Evolutionary conservation across 495 filamentous ascomycete species (phyloP).

Genomic region (Gamarada debralockiae): DNA sequence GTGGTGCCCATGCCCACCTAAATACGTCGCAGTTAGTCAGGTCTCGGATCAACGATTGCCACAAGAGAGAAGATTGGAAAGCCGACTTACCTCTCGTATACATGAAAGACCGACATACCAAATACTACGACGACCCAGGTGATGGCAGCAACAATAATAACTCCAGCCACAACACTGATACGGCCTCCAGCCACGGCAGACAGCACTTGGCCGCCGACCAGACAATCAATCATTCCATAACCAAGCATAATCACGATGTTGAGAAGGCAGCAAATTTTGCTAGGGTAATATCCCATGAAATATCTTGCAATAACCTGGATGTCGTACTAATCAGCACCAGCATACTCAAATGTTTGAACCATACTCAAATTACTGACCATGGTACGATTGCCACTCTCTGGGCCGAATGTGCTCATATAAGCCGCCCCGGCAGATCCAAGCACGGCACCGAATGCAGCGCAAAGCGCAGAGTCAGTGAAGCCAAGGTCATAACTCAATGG

Average conservation of each 20-base stretch:
- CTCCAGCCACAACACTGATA: constrained; percentile 65
- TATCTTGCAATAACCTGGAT: constrained; percentile 57
- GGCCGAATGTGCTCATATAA: constrained; percentile 69
- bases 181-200: constrained; percentile 60
- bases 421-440: constrained; percentile 53
- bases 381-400: constrained; percentile 63
- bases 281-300: constrained; percentile 76
- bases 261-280: constrained; percentile 64
- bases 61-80: no score
- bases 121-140: constrained; percentile 65
- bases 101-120: constrained; percentile 66
- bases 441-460: constrained; percentile 58
- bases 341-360: constrained; percentile 10
- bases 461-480: constrained; percentile 61
- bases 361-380: constrained; percentile 42
- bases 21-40: background rate
- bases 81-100: constrained; percentile 56
- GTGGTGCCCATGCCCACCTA: constrained; percentile 65
- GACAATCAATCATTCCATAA: constrained; percentile 64
- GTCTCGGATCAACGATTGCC: background rate
- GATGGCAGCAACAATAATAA: constrained; percentile 64
- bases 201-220: constrained; percentile 74
- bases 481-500: constrained; percentile 63
- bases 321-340: background rate
- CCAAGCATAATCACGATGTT: constrained; percentile 70